Conservation (phyloP, 306 rosid species). For the Begonia fuchsioides region DNA sequence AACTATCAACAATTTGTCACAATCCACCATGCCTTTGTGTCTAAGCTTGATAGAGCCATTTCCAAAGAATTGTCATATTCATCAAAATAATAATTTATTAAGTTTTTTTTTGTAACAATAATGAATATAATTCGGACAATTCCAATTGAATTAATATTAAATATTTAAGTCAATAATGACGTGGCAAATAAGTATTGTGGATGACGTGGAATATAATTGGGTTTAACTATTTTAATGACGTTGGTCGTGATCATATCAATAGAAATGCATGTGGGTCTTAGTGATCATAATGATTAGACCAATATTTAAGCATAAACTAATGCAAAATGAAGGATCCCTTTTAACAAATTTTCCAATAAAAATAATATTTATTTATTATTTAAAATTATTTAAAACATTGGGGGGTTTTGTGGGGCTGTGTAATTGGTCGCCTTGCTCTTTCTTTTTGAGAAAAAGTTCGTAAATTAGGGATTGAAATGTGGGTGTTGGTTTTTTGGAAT, state of each 20-base stretch:
- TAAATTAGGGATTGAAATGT: slow-evolving; percentile 55
- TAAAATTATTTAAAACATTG: slow-evolving; percentile 2
- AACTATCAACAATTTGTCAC: slow-evolving; percentile 8
- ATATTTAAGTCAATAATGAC: too few relatives aligned
- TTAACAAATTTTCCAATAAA: slow-evolving; percentile 36
- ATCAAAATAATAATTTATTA: background rate
- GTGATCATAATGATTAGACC: slow-evolving; percentile 61
- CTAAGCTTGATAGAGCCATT: slow-evolving; percentile 14
- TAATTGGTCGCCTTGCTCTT: slow-evolving; percentile 21
- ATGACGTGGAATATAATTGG: background rate
- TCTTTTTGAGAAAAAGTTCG: slow-evolving; percentile 52
- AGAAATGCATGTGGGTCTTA: slow-evolving; percentile 31
- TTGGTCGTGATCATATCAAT: slow-evolving; percentile 13
- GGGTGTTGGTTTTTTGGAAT: slow-evolving; percentile 48
- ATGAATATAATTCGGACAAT: too few relatives aligned
- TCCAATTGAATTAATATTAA: too few relatives aligned
- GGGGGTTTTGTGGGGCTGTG: slow-evolving; percentile 14
- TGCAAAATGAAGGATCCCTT: slow-evolving; percentile 2
- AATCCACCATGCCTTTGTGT: slow-evolving; percentile 13
- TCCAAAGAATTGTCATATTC: slow-evolving; percentile 18
- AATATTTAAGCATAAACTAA: slow-evolving; percentile 29
- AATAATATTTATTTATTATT: slow-evolving; percentile 22
- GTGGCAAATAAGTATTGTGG: too few relatives aligned
- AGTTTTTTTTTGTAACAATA: too few relatives aligned
- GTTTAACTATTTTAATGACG: slow-evolving; percentile 4